Conservation (phyloP, 208 protist species). For the Trypanosoma vivax region DNA sequence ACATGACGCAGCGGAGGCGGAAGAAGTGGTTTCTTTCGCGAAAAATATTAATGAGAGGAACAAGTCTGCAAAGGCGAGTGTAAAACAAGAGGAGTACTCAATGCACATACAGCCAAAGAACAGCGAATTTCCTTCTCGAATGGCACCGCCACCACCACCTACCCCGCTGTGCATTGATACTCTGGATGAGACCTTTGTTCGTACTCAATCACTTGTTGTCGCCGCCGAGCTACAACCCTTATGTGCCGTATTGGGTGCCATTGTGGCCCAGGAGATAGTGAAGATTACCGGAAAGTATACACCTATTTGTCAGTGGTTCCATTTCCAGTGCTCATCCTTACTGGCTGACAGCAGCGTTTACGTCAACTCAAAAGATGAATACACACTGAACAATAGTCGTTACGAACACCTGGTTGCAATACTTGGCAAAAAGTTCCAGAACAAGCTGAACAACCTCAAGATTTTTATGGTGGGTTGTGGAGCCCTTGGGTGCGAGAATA, state of each 20-base stretch:
- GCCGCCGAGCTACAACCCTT: constrained; percentile 83
- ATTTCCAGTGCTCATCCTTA: constrained; percentile 88
- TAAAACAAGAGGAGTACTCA: neutral
- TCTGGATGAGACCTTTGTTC: constrained; percentile 47
- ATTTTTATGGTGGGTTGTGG: constrained; percentile 97
- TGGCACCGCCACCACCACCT: constrained; percentile 53
- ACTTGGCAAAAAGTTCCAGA: constrained; percentile 66
- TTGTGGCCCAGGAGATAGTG: constrained; percentile 96
- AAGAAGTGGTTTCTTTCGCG: constrained; percentile 48
- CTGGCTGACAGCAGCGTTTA: constrained; percentile 46
- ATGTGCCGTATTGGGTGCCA: constrained; percentile 89
- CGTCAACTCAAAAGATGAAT: constrained; percentile 26
- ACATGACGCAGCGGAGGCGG: constrained; percentile 51
- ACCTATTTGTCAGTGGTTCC: constrained; percentile 94
- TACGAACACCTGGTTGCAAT: constrained; percentile 77
- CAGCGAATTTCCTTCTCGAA: constrained; percentile 50
- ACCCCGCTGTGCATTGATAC: constrained; percentile 48
- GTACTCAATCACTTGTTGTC: constrained; percentile 45
- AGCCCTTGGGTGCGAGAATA: constrained; percentile 98
- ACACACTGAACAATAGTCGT: constrained; percentile 35
- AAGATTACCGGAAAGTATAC: constrained; percentile 96
- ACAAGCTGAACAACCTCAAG: constrained; percentile 52
- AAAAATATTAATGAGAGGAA: constrained; percentile 55
- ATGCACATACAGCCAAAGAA: constrained; percentile 25
- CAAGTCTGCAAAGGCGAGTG: constrained; percentile 7